phyloP scores from a whole-genome alignment of 2,329 filamentous ascomycete genomes.

The Alternaria tenuissima region DNA sequence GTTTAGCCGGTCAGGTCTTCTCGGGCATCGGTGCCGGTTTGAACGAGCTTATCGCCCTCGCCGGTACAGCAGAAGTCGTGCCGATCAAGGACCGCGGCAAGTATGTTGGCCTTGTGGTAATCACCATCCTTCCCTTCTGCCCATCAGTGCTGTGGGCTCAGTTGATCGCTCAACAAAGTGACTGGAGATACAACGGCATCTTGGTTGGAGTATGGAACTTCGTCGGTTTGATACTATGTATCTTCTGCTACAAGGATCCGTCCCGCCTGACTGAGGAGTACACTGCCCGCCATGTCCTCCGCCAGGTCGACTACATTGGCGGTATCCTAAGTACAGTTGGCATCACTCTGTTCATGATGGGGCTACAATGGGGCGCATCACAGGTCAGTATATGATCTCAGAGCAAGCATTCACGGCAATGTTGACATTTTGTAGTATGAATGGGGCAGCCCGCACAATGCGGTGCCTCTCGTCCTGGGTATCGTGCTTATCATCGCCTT shows the following conservation, averaged over 20 bases:
- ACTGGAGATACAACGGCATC: constrained; percentile 65
- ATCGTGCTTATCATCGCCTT: constrained; percentile 58
- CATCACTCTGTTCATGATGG: constrained; percentile 50
- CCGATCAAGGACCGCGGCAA: constrained; percentile 70
- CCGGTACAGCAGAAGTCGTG: constrained; percentile 72
- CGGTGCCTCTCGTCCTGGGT: constrained; percentile 64
- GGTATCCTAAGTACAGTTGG: constrained; percentile 40
- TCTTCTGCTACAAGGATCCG: constrained; percentile 55
- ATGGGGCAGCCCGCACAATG: constrained; percentile 65
- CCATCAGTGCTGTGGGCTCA: constrained; percentile 70
- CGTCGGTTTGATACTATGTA: constrained; percentile 60
- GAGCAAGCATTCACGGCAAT: not conserved
- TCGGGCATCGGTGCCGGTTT: constrained; percentile 72
- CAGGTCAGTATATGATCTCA: constrained; percentile 27
- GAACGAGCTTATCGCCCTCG: constrained; percentile 73
- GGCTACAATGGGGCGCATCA: constrained; percentile 50
- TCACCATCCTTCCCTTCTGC: constrained; percentile 69
- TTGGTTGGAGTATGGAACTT: constrained; percentile 63
- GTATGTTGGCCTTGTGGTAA: constrained; percentile 68
- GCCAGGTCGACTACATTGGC: constrained; percentile 45
- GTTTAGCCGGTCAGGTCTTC: constrained; percentile 54
- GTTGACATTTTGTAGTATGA: constrained; percentile 62
- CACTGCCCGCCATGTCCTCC: constrained; percentile 39
- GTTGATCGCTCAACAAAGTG: constrained; percentile 59
- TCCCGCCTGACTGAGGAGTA: constrained; percentile 51